These are phyloP conservation scores for Purpureocillium takamizusanense DNA, from an alignment of 2,329 filamentous ascomycete genomes.

Conservation along the genomic window DNA sequence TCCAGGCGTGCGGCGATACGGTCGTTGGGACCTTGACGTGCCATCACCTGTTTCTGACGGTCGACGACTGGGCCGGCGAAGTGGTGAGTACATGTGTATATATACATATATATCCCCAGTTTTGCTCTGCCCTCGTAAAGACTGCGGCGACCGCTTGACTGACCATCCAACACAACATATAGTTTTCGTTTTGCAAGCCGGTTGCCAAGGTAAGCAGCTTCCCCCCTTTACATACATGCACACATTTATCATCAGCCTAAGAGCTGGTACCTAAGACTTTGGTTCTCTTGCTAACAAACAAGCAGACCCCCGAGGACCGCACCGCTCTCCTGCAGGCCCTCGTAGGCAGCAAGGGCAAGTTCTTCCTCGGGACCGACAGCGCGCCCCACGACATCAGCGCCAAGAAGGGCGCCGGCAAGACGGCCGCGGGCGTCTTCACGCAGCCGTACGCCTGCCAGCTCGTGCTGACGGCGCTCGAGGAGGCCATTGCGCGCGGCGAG, in stretches of 20 bases:
- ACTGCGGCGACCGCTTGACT: too few relatives aligned
- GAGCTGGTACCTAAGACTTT: neutral
- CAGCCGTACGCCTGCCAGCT: slow-evolving; percentile 61
- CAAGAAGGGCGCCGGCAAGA: slow-evolving; percentile 43
- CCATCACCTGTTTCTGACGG: slow-evolving; percentile 74
- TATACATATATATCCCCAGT: too few relatives aligned
- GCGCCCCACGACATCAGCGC: slow-evolving; percentile 54
- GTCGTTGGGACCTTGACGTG: slow-evolving; percentile 78
- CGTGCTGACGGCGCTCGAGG: slow-evolving; percentile 53
- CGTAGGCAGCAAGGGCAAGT: slow-evolving; percentile 50
- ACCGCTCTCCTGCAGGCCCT: slow-evolving; percentile 57
- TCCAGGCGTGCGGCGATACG: slow-evolving; percentile 64
- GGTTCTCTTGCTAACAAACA: neutral
- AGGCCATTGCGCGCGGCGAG: slow-evolving; percentile 45
- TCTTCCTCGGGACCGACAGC: slow-evolving; percentile 58
- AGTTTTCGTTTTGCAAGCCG: slow-evolving; percentile 61
- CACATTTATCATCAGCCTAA: too few relatives aligned
- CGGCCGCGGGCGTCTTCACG: slow-evolving; percentile 70
- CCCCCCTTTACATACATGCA: too few relatives aligned
- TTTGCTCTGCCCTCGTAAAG: too few relatives aligned
- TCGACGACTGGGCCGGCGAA: slow-evolving; percentile 2
- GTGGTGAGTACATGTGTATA: slow-evolving; percentile 2
- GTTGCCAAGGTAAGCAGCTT: slow-evolving; percentile 62
- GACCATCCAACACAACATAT: too few relatives aligned
- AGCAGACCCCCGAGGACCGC: slow-evolving; percentile 2